A percentile compares a stretch with the other conserved stretches of the same genome.
Evolutionary conservation across 805 yeast genomes (phyloP).

Genomic region (Ogataea minuta): DNA sequence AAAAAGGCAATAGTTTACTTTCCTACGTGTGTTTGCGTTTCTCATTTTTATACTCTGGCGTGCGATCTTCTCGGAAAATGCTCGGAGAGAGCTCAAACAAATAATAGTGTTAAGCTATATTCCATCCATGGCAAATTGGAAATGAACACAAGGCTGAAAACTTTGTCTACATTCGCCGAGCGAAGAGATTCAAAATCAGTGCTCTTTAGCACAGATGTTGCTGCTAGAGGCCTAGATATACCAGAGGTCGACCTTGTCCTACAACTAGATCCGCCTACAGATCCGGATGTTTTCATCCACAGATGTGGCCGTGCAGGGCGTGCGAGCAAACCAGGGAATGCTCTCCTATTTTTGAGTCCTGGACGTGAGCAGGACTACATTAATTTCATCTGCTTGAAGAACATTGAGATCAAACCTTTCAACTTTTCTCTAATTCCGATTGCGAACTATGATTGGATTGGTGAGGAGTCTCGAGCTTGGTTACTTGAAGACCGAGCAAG

Average conservation of each 20-base stretch:
- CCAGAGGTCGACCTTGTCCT: slow-evolving; percentile 92
- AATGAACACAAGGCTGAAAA: slow-evolving; percentile 74
- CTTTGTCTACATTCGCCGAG: slow-evolving; percentile 59
- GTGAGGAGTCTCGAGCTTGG: slow-evolving; percentile 45
- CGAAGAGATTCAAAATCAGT: slow-evolving; percentile 51
- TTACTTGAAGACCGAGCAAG: slow-evolving; percentile 70
- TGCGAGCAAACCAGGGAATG: slow-evolving; percentile 81
- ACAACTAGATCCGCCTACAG: slow-evolving; percentile 95
- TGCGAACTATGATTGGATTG: slow-evolving; percentile 25
- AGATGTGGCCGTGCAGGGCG: slow-evolving; percentile 95
- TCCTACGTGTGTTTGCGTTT: slow-evolving; percentile 86
- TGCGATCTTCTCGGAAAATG: slow-evolving; percentile 36
- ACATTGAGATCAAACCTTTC: slow-evolving; percentile 44
- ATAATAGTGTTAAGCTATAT: slow-evolving; percentile 40
- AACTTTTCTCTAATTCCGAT: too few relatives aligned
- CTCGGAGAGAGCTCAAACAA: slow-evolving; percentile 13
- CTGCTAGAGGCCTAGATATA: slow-evolving; percentile 94
- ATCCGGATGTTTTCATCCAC: slow-evolving; percentile 87
- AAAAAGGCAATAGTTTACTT: slow-evolving; percentile 86
- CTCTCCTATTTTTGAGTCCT: slow-evolving; percentile 66
- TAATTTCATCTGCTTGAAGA: slow-evolving; percentile 74
- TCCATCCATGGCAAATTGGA: slow-evolving; percentile 90
- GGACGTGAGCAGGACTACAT: slow-evolving; percentile 82
- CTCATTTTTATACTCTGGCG: slow-evolving; percentile 65
- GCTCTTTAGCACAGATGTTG: slow-evolving; percentile 93